Conservation (phyloP, 1,139 yeast genomes). For the Geotrichum carabidarum region DNA sequence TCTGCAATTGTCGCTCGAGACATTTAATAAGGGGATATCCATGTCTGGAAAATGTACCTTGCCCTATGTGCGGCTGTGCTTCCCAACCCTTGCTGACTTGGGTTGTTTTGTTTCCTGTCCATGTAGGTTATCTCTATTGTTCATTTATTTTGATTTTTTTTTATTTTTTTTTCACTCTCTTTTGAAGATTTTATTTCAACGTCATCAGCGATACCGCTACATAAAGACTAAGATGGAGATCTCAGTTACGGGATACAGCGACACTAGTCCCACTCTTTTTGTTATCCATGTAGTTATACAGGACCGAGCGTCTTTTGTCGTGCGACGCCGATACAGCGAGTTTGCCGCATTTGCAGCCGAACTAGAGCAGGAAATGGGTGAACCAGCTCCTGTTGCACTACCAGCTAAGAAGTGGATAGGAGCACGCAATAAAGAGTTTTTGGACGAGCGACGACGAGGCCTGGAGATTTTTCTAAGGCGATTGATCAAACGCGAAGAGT, state of each 20-base stretch:
- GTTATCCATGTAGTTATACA: conserved; percentile 37
- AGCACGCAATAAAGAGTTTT: conserved; percentile 27
- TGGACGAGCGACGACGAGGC: conserved; percentile 35
- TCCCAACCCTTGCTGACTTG: too few species aligned
- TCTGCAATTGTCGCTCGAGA: too few species aligned
- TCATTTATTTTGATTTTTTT: too few species aligned
- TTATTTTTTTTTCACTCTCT: too few species aligned
- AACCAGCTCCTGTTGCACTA: conserved; percentile 45
- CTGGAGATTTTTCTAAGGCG: conserved; percentile 36
- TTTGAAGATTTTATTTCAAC: too few species aligned
- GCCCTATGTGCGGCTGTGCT: too few species aligned
- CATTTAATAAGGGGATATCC: too few species aligned
- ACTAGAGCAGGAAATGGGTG: conserved; percentile 45
- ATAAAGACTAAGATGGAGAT: conserved; percentile 24
- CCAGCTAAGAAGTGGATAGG: conserved; percentile 43
- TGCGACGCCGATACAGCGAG: conserved; percentile 49
- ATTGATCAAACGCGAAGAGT: conserved; percentile 34
- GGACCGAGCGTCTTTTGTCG: conserved; percentile 29
- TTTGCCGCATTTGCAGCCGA: conserved; percentile 45
- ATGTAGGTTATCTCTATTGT: too few species aligned
- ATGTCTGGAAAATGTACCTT: too few species aligned
- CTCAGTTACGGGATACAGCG: conserved; percentile 34
- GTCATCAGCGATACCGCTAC: too few species aligned
- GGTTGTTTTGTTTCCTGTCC: too few species aligned
- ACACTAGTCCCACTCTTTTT: conserved; percentile 39